phyloP scores from a whole-genome alignment of 768 basidiomycete genomes.

The Phallus indusiatus region DNA sequence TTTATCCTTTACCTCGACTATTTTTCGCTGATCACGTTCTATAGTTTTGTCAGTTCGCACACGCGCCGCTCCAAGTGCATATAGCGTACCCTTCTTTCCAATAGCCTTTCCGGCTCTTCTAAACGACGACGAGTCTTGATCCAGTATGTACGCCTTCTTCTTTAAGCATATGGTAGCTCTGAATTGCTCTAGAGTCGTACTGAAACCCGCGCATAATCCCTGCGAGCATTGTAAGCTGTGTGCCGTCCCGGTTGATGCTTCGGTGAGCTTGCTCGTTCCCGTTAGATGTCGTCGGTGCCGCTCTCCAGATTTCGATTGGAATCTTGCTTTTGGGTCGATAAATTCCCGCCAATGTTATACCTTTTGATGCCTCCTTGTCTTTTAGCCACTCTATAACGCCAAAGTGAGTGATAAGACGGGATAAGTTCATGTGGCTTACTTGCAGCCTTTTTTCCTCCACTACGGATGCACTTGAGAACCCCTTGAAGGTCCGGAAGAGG shows the following conservation, averaged over 20 bases:
- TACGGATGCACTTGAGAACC: slow-evolving; percentile 12
- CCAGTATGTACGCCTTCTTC: not conserved
- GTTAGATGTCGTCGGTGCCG: slow-evolving; percentile 18
- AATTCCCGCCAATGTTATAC: slow-evolving; percentile 19
- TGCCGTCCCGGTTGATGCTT: slow-evolving; percentile 19
- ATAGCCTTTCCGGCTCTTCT: not conserved
- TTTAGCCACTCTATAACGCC: slow-evolving; percentile 20
- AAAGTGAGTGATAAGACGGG: not conserved
- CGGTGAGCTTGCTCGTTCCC: slow-evolving; percentile 20
- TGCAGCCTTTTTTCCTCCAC: slow-evolving; percentile 16
- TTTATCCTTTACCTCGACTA: too few relatives aligned
- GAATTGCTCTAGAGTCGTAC: not conserved
- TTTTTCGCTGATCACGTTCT: too few relatives aligned
- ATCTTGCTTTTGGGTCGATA: slow-evolving; percentile 21
- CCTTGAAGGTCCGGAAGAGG: slow-evolving; percentile 14
- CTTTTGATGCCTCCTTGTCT: slow-evolving; percentile 15
- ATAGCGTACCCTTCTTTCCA: not conserved
- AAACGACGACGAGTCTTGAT: not conserved
- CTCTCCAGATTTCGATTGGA: slow-evolving; percentile 20
- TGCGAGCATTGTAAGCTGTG: slow-evolving; percentile 18
- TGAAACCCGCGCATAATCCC: slow-evolving; percentile 17
- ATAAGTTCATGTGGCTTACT: slow-evolving; percentile 9
- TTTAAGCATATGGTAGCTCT: not conserved
- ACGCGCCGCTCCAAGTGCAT: too few relatives aligned
- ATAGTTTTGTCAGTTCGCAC: too few relatives aligned